Evolutionary conservation across 2,329 filamentous ascomycete genomes (phyloP).

Genomic region (Phaeosphaeriaceae sp.): DNA sequence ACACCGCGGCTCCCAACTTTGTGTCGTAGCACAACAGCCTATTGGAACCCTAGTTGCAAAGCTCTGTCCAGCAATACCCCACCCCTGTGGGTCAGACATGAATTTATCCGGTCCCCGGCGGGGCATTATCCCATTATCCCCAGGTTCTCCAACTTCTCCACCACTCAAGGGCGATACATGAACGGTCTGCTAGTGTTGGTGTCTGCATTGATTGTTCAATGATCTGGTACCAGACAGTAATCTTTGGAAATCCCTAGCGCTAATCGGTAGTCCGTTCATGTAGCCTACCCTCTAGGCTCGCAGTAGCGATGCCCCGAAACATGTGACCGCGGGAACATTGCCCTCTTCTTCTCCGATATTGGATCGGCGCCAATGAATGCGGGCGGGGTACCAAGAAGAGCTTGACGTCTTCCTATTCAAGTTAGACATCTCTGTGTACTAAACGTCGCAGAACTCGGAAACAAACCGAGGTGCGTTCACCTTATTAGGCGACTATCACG

Average conservation of each 20-base stretch:
- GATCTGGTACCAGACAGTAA: too few species aligned
- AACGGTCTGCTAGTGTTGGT: too few species aligned
- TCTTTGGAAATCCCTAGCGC: not conserved
- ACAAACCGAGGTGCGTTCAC: too few species aligned
- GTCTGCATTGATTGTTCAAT: too few species aligned
- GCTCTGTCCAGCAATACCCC: constrained; percentile 21
- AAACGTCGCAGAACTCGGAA: too few species aligned
- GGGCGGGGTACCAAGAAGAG: constrained; percentile 19
- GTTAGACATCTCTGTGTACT: too few species aligned
- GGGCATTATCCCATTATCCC: constrained; percentile 23
- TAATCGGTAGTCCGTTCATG: constrained; percentile 2
- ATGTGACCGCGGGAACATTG: constrained; percentile 2
- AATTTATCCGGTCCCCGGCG: constrained; percentile 25
- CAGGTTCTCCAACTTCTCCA: constrained; percentile 22
- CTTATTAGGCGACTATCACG: too few species aligned
- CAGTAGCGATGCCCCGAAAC: constrained; percentile 20
- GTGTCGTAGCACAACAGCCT: constrained; percentile 16
- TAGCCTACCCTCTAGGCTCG: too few species aligned
- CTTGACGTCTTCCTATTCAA: constrained; percentile 9
- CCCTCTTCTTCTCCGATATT: not conserved
- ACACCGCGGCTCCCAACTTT: constrained; percentile 7
- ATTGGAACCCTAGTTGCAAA: constrained; percentile 18
- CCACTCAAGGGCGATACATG: not conserved
- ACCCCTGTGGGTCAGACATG: constrained; percentile 15
- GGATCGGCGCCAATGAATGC: constrained; percentile 2